Percentiles rank a stretch among this genome's conserved stretches.
These are phyloP conservation scores for Yamadazyma siamensis DNA, from an alignment of 1,139 yeast species.

Conservation along the genomic window DNA sequence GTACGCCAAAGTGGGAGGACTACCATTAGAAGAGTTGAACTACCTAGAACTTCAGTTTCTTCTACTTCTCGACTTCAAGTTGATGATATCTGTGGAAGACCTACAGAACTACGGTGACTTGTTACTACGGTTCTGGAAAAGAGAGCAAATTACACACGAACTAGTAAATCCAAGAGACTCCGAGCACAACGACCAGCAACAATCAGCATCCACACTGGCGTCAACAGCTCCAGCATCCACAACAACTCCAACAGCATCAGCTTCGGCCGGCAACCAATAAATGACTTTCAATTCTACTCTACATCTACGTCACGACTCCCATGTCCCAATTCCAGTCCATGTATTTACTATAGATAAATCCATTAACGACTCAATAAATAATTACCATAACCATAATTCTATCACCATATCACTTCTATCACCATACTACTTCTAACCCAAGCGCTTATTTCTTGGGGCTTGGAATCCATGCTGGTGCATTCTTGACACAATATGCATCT, in stretches of 20 bases:
- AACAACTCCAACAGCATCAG: too few relatives aligned
- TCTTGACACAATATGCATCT: conserved; percentile 40
- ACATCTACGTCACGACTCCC: too few relatives aligned
- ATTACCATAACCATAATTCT: too few relatives aligned
- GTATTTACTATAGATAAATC: too few relatives aligned
- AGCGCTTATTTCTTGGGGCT: conserved; percentile 16
- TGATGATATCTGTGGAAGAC: conserved; percentile 88
- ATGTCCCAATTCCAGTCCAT: too few relatives aligned
- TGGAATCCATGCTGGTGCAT: conserved; percentile 45
- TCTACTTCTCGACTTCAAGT: conserved; percentile 76
- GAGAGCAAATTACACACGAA: conserved; percentile 51
- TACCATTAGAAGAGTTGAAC: conserved; percentile 90
- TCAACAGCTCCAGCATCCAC: too few relatives aligned
- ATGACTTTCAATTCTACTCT: too few relatives aligned
- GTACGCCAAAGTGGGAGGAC: conserved; percentile 96
- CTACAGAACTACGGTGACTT: conserved; percentile 88
- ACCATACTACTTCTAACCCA: too few relatives aligned
- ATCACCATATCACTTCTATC: too few relatives aligned
- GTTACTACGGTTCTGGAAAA: conserved; percentile 77
- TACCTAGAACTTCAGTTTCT: conserved; percentile 89
- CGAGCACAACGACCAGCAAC: conserved; percentile 1
- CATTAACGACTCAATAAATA: too few relatives aligned
- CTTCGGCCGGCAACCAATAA: too few relatives aligned
- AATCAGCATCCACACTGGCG: neutral
- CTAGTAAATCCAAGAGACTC: conserved; percentile 15